Conservation (phyloP, 495 filamentous ascomycete genomes). For the Penicillium nucicola region DNA sequence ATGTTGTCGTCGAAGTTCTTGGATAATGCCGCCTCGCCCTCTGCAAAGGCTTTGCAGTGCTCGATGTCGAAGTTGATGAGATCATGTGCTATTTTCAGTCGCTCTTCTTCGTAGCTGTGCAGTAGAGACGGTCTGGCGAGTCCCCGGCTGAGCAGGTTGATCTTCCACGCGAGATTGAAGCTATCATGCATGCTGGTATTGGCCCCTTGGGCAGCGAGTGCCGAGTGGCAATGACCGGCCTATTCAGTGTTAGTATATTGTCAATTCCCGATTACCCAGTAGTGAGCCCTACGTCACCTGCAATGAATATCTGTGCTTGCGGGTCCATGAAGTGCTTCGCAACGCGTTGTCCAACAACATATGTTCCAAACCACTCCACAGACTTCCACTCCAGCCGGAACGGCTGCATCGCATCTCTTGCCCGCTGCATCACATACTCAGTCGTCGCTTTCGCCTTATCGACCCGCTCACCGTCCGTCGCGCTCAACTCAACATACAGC, state of each 20-base stretch:
- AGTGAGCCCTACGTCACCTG: conserved; percentile 65
- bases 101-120: conserved; percentile 72
- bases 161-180: conserved; percentile 81
- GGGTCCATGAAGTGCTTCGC: conserved; percentile 65
- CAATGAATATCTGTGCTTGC: conserved; percentile 66
- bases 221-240: conserved; percentile 71
- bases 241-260: conserved; percentile 2
- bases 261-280: not conserved
- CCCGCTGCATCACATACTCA: conserved; percentile 64
- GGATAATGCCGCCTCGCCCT: conserved; percentile 55
- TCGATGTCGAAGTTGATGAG: conserved; percentile 67
- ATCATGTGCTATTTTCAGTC: conserved; percentile 67
- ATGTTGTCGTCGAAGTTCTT: conserved; percentile 65
- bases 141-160: conserved; percentile 65
- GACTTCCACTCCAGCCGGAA: conserved; percentile 67
- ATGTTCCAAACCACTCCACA: conserved; percentile 58
- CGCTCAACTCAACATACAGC: conserved; percentile 72
- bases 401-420: conserved; percentile 63
- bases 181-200: conserved; percentile 82
- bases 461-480: conserved; percentile 58
- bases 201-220: conserved; percentile 88
- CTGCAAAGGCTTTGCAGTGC: conserved; percentile 56
- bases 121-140: conserved; percentile 56
- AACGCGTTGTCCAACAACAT: conserved; percentile 72
- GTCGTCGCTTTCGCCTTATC: conserved; percentile 61